These are phyloP conservation scores for Verticillium longisporum DNA, from an alignment of 2,329 filamentous ascomycete species.

Conservation along the genomic window DNA sequence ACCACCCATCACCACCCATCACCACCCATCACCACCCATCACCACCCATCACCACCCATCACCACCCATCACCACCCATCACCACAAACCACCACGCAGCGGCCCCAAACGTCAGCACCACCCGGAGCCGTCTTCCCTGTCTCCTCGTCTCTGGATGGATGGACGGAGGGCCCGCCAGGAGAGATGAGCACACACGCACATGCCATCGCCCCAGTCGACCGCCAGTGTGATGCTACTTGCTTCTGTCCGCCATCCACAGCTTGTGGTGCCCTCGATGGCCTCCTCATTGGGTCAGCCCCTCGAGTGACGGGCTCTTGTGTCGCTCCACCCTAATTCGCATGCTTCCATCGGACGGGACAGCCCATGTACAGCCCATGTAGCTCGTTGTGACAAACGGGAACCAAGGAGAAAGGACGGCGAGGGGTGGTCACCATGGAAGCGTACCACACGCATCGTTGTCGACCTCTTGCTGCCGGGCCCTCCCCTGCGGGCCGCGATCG, in stretches of 20 bases:
- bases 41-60: no score
- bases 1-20: no score
- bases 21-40: no score
- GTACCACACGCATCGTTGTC: not conserved
- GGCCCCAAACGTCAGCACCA: not conserved
- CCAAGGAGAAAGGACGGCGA: not conserved
- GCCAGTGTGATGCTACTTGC: not conserved
- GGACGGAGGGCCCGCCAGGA: not conserved
- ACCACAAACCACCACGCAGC: not conserved
- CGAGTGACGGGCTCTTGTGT: not conserved
- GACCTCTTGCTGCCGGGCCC: not conserved
- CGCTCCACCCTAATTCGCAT: not conserved
- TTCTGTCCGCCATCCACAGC: not conserved
- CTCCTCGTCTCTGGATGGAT: not conserved
- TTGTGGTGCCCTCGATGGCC: not conserved
- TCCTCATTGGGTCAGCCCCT: not conserved
- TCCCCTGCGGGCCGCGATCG: slow-evolving; percentile 6
- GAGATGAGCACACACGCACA: not conserved
- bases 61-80: no score
- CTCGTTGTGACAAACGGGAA: not conserved
- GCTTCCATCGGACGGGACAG: not conserved
- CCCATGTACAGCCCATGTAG: no score
- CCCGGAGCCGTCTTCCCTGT: not conserved
- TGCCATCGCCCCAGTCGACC: not conserved
- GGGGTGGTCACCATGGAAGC: not conserved